A percentile compares a stretch with the other conserved stretches of the same genome.
These are phyloP conservation scores for Phaffomyces opuntiae DNA, from an alignment of 805 yeast species.

Conservation along the genomic window DNA sequence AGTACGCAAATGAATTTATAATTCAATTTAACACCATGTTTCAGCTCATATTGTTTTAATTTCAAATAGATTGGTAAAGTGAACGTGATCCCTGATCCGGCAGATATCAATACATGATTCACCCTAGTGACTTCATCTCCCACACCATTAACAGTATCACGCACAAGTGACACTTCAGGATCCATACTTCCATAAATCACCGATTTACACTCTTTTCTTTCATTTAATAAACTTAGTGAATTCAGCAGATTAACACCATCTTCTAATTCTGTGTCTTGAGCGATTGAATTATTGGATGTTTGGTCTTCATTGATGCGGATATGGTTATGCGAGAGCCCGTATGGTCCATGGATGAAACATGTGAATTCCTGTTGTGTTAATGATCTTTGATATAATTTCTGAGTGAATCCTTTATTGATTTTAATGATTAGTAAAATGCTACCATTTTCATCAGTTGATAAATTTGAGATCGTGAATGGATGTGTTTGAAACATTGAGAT, in stretches of 20 bases:
- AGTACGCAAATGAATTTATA: constrained; percentile 20
- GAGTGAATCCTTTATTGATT: constrained; percentile 20
- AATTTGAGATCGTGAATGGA: constrained; percentile 24
- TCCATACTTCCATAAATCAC: constrained; percentile 3
- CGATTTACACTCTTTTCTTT: background rate
- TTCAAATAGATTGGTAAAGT: constrained; percentile 8
- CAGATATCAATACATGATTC: constrained; percentile 2
- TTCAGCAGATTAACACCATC: background rate
- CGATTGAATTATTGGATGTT: background rate
- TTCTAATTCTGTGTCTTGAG: background rate
- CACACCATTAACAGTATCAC: background rate
- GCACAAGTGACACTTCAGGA: no score
- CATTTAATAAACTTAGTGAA: background rate
- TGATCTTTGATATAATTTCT: constrained; percentile 9
- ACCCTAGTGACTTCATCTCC: background rate
- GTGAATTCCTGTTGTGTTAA: constrained; percentile 3
- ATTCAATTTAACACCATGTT: constrained; percentile 5
- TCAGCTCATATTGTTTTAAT: constrained; percentile 10
- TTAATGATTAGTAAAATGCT: constrained; percentile 11
- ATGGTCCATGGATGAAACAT: constrained; percentile 23
- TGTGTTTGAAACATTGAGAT: constrained; percentile 18
- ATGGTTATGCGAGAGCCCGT: constrained; percentile 16
- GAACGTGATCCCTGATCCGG: constrained; percentile 10
- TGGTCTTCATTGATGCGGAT: constrained; percentile 1
- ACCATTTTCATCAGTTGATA: constrained; percentile 2